phyloP scores from a whole-genome alignment of 805 yeast species.

The Candida endomychidarum region DNA sequence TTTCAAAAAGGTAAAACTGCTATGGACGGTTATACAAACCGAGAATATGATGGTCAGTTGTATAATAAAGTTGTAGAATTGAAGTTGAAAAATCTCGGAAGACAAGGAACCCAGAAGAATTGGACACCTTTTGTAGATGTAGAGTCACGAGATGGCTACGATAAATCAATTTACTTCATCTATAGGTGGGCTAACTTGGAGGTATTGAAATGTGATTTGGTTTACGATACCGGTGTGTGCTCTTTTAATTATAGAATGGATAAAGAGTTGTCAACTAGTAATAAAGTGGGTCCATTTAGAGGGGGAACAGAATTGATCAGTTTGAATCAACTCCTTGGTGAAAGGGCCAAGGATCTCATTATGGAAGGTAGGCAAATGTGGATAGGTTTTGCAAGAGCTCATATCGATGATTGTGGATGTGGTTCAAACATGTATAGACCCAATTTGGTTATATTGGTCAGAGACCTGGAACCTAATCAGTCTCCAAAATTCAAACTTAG shows the following conservation, averaged over 20 bases:
- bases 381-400: constrained; percentile 44
- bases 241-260: constrained; percentile 14
- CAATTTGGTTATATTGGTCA: constrained; percentile 32
- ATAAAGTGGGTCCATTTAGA: constrained; percentile 31
- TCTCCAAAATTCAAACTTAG: constrained; percentile 21
- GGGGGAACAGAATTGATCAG: constrained; percentile 39
- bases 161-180: constrained; percentile 25
- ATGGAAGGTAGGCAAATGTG: constrained; percentile 31
- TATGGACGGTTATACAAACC: constrained; percentile 21
- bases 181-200: constrained; percentile 31
- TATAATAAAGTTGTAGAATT: constrained; percentile 25
- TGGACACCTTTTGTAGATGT: constrained; percentile 42
- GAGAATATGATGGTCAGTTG: constrained; percentile 15
- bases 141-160: constrained; percentile 22
- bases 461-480: constrained; percentile 5
- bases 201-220: constrained; percentile 18
- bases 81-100: constrained; percentile 14
- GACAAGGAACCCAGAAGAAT: constrained; percentile 28
- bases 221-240: constrained; percentile 16
- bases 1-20: constrained; percentile 26
- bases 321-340: constrained; percentile 18
- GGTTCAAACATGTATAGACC: constrained; percentile 41
- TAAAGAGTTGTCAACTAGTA: constrained; percentile 6
- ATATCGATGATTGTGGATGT: constrained; percentile 40
- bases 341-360: constrained; percentile 12